Percentiles rank a stretch among this genome's conserved stretches.
Conservation (phyloP, 2,329 filamentous ascomycete genomes). For the Lizonia empirigonia region DNA sequence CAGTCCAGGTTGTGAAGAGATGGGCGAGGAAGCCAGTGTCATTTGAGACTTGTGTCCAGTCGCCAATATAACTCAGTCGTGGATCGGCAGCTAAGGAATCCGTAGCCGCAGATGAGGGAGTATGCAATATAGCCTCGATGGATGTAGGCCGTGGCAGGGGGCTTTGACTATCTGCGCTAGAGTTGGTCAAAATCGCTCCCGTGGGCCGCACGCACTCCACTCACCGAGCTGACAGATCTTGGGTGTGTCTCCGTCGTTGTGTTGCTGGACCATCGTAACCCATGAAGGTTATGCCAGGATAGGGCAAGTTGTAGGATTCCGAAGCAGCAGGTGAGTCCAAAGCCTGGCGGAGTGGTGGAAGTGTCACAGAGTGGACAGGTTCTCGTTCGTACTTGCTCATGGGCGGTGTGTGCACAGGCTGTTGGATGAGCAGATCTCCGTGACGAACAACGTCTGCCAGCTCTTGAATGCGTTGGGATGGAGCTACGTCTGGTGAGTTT, state of each 20-base stretch:
- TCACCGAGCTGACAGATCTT: conserved; percentile 38
- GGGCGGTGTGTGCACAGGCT: conserved; percentile 8
- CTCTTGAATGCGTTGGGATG: conserved; percentile 34
- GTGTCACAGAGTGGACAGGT: conserved; percentile 21
- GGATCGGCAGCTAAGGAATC: conserved; percentile 22
- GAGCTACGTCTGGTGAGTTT: conserved; percentile 22
- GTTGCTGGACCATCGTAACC: conserved; percentile 27
- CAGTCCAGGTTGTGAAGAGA: conserved; percentile 36
- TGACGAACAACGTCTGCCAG: conserved; percentile 34
- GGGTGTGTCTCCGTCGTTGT: conserved; percentile 34
- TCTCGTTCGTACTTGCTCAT: conserved; percentile 10
- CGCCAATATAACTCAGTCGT: conserved; percentile 22
- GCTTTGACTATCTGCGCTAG: conserved; percentile 35
- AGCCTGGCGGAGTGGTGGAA: conserved; percentile 39
- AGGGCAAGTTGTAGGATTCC: conserved; percentile 21
- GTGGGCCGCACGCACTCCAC: conserved; percentile 10
- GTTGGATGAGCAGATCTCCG: conserved; percentile 18
- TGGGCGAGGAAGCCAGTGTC: conserved; percentile 26
- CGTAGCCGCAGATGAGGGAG: conserved; percentile 7
- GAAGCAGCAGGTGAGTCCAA: conserved; percentile 27
- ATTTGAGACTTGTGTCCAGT: conserved; percentile 35
- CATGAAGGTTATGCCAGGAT: conserved; percentile 25
- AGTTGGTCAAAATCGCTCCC: conserved; percentile 35
- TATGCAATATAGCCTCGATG: conserved; percentile 30
- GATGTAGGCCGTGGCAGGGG: conserved; percentile 24